A percentile compares a stretch with the other conserved stretches of the same genome.
These are phyloP conservation scores for Pterulicium gracile DNA, from an alignment of 1,284 basidiomycete genomes.

Conservation along the genomic window DNA sequence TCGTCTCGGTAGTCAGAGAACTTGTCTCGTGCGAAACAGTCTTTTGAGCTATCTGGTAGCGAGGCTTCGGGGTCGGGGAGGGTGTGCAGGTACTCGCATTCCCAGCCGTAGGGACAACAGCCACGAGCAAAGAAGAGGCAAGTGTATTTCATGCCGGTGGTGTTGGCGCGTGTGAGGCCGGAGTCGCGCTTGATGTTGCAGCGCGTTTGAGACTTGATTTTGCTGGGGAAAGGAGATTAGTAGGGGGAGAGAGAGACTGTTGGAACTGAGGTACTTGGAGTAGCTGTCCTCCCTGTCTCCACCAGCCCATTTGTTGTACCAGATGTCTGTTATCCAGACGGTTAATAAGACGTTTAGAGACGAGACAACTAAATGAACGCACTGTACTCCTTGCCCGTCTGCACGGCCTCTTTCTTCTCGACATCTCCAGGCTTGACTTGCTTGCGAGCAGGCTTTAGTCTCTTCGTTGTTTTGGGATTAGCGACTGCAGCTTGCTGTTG, in stretches of 20 bases:
- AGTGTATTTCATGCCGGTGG: constrained; percentile 82
- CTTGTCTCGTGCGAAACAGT: constrained; percentile 96
- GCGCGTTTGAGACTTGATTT: constrained; percentile 85
- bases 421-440: constrained; percentile 87
- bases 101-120: constrained; percentile 95
- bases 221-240: constrained; percentile 38
- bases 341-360: constrained; percentile 10
- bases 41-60: constrained; percentile 85
- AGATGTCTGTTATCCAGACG: constrained; percentile 59
- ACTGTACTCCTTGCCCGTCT: constrained; percentile 95
- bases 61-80: constrained; percentile 64
- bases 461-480: constrained; percentile 28
- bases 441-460: constrained; percentile 75
- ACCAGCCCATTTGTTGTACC: constrained; percentile 99
- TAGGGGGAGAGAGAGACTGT: constrained; percentile 8
- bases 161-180: constrained; percentile 90
- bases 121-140: constrained; percentile 96
- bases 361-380: constrained; percentile 19
- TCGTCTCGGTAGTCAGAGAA: constrained; percentile 97
- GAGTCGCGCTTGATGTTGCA: constrained; percentile 85
- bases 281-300: constrained; percentile 91
- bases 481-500: constrained; percentile 6
- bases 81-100: constrained; percentile 91
- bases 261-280: constrained; percentile 56
- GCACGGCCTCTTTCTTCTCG: constrained; percentile 77